Evolutionary conservation across 441 rosid species (phyloP).

Genomic region (Bocquillonia castaneifolia): DNA sequence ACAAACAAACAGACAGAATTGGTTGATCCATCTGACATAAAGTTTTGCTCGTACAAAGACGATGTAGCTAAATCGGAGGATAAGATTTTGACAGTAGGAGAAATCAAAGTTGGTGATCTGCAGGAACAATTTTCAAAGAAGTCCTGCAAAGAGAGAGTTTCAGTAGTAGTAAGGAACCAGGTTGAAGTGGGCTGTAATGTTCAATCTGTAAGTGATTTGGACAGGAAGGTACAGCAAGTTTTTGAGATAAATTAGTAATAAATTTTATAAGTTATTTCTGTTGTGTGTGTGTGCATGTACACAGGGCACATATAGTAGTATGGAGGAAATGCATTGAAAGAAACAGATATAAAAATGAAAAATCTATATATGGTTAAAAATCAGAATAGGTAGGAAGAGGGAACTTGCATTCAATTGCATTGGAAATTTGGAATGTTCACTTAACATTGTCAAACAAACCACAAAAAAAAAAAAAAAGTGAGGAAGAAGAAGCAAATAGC

Average conservation of each 20-base stretch:
- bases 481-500: too few species aligned
- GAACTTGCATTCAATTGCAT: too few species aligned
- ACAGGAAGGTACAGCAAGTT: constrained; percentile 35
- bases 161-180: constrained; percentile 16
- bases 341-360: too few species aligned
- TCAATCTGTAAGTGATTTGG: constrained; percentile 30
- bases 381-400: too few species aligned
- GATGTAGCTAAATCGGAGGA: constrained; percentile 5
- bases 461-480: too few species aligned
- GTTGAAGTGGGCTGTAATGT: constrained; percentile 23
- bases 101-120: constrained; percentile 28
- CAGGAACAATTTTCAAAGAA: constrained; percentile 44
- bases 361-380: too few species aligned
- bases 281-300: neutral
- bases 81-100: constrained; percentile 16
- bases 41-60: constrained; percentile 12
- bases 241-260: constrained; percentile 27
- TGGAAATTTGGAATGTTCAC: too few species aligned
- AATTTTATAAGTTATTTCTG: constrained; percentile 9
- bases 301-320: neutral
- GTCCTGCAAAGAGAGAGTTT: constrained; percentile 27
- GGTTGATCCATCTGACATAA: constrained; percentile 14
- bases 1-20: constrained; percentile 6
- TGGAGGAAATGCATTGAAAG: neutral
- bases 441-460: too few species aligned